Percentiles rank a stretch among this genome's conserved stretches.
Conservation (phyloP, 208 protist genomes). For the Tritrichomonas musculus region DNA sequence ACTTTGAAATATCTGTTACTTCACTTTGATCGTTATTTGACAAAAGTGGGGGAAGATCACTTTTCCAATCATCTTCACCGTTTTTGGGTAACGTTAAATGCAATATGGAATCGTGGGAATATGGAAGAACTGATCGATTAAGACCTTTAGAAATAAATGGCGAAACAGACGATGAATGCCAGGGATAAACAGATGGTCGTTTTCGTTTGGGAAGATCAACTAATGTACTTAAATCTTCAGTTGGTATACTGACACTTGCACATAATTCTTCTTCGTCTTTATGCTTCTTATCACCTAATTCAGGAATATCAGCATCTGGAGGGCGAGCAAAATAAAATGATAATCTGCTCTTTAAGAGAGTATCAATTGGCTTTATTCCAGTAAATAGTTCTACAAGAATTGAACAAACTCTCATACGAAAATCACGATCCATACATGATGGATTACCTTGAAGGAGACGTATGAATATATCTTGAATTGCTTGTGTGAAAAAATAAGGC, state of each 20-base stretch:
- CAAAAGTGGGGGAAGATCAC: background rate
- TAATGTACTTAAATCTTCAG: background rate
- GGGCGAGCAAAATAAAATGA: background rate
- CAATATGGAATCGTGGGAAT: background rate
- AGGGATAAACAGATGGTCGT: background rate
- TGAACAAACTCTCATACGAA: background rate
- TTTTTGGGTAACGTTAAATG: background rate
- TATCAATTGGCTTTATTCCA: background rate
- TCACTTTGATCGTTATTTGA: background rate
- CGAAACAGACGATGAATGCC: background rate
- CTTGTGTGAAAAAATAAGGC: background rate
- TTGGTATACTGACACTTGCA: background rate
- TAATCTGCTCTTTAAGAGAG: background rate
- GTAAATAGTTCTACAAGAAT: background rate
- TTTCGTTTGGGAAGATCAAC: background rate
- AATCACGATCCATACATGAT: background rate
- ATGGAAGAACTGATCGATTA: background rate
- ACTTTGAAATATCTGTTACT: background rate
- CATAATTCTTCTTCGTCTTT: background rate
- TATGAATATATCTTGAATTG: background rate
- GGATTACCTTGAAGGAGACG: background rate
- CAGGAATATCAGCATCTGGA: background rate
- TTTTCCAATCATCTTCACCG: background rate
- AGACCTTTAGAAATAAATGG: background rate
- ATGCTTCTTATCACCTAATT: no score